Percentiles rank a stretch among this genome's conserved stretches.
These are phyloP conservation scores for Mollisia scopiformis DNA, from an alignment of 2,329 filamentous ascomycete species.

Conservation along the genomic window DNA sequence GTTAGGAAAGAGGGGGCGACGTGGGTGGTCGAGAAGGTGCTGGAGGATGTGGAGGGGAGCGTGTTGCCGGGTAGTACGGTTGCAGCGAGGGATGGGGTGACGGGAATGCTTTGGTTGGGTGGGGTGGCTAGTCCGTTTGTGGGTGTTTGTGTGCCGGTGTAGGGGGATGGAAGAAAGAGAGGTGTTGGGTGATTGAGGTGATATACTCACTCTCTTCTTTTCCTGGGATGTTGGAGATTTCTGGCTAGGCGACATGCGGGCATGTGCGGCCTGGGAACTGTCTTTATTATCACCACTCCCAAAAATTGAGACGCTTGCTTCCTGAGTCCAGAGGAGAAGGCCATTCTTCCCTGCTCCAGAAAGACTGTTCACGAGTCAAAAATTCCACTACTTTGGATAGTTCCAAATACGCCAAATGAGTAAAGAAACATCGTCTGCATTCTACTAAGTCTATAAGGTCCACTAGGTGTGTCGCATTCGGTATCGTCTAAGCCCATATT, in stretches of 20 bases:
- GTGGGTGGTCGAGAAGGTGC: slow-evolving; percentile 31
- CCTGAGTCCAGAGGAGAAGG: too few relatives aligned
- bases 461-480: neutral
- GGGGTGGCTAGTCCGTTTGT: slow-evolving; percentile 21
- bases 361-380: too few relatives aligned
- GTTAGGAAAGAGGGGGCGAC: slow-evolving; percentile 21
- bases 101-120: slow-evolving; percentile 33
- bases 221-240: too few relatives aligned
- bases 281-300: too few relatives aligned
- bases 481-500: neutral
- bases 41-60: slow-evolving; percentile 37
- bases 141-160: slow-evolving; percentile 17
- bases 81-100: slow-evolving; percentile 32
- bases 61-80: slow-evolving; percentile 25
- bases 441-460: neutral
- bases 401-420: too few relatives aligned
- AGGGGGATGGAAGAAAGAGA: neutral
- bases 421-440: neutral
- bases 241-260: too few relatives aligned
- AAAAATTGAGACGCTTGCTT: too few relatives aligned
- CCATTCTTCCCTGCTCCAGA: too few relatives aligned
- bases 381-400: too few relatives aligned
- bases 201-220: neutral
- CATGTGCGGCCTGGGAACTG: too few relatives aligned
- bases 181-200: neutral